These are phyloP conservation scores for Globisporangium megalacanthum DNA, from an alignment of 352 stramenopile species.

Conservation along the genomic window DNA sequence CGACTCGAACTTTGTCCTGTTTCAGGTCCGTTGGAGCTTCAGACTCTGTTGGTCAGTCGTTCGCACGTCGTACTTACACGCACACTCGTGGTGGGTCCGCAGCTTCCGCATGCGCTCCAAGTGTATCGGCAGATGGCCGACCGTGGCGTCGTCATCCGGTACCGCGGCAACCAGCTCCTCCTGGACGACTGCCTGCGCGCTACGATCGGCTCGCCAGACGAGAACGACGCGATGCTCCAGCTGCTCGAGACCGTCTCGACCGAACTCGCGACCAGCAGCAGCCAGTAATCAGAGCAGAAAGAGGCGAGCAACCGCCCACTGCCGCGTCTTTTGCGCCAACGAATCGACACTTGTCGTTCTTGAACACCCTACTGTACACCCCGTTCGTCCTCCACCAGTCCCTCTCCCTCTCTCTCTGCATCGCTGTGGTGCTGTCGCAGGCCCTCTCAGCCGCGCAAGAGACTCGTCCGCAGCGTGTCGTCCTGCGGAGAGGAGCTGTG, in stretches of 20 bases:
- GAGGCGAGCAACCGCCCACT: not conserved
- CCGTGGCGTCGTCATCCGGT: slow-evolving; percentile 94
- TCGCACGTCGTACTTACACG: not conserved
- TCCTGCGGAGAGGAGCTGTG: slow-evolving; percentile 1
- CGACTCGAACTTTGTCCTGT: slow-evolving; percentile 98
- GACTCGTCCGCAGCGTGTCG: slow-evolving; percentile 38
- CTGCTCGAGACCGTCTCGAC: slow-evolving; percentile 65
- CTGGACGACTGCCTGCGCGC: slow-evolving; percentile 94
- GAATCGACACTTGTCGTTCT: no score
- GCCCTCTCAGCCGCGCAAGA: slow-evolving; percentile 20
- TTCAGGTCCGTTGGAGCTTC: slow-evolving; percentile 60
- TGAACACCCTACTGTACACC: no score
- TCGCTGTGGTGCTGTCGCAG: no score
- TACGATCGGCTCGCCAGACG: slow-evolving; percentile 91
- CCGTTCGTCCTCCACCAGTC: no score
- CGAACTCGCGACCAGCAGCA: slow-evolving; percentile 22
- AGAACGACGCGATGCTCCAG: slow-evolving; percentile 93
- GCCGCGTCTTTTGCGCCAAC: not conserved
- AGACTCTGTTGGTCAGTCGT: no score
- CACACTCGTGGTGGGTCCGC: not conserved
- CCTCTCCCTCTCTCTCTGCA: no score
- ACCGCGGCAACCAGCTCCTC: slow-evolving; percentile 95
- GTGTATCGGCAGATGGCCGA: slow-evolving; percentile 95
- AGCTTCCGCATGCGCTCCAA: slow-evolving; percentile 85
- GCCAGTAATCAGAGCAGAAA: not conserved